These are phyloP conservation scores for Penicillium corylophilum DNA, from an alignment of 2,329 filamentous ascomycete species.

Conservation along the genomic window DNA sequence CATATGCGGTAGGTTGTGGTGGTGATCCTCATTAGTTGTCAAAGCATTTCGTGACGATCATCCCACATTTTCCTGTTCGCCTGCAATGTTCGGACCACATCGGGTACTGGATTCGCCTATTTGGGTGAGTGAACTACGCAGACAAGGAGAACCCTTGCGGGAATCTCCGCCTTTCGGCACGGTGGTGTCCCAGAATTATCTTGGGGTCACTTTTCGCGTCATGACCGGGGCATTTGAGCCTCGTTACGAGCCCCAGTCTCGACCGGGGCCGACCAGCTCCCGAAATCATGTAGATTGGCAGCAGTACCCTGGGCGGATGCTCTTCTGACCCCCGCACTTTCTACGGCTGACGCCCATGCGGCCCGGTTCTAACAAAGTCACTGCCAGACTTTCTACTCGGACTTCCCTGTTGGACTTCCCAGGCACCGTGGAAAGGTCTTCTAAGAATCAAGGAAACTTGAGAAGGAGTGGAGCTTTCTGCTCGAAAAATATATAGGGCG, in stretches of 20 bases:
- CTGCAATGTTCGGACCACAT: neutral
- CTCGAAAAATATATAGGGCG: too few species aligned
- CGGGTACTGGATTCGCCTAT: neutral
- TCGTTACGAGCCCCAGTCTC: neutral
- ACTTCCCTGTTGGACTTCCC: too few species aligned
- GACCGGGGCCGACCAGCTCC: too few species aligned
- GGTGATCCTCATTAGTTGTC: neutral
- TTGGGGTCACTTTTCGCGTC: neutral
- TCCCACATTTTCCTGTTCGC: neutral
- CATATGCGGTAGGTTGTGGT: neutral
- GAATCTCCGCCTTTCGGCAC: too few species aligned
- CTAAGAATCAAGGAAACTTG: too few species aligned
- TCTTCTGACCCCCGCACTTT: neutral
- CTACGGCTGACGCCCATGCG: neutral
- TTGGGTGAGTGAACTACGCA: neutral
- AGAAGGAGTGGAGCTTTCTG: too few species aligned
- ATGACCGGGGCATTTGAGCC: neutral
- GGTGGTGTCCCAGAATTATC: neutral
- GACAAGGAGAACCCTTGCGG: neutral
- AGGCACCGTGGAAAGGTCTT: too few species aligned
- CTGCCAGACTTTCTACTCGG: too few species aligned
- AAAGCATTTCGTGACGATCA: neutral
- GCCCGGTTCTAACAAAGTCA: neutral
- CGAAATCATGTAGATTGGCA: neutral
- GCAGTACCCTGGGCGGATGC: neutral